Conservation (phyloP, 495 filamentous ascomycete genomes). For the Daldinia childiae region DNA sequence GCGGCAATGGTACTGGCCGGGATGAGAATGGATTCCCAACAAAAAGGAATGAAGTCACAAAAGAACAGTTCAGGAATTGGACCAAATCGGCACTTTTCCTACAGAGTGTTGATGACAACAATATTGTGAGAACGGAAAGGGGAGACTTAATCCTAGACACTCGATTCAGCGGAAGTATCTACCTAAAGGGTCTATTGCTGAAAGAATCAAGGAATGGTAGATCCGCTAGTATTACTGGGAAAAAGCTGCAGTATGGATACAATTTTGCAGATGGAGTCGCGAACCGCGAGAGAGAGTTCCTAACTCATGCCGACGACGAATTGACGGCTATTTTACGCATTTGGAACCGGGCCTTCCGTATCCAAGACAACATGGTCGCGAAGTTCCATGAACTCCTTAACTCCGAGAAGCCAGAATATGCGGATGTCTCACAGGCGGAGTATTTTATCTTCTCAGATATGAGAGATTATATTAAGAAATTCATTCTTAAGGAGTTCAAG, state of each 20-base stretch:
- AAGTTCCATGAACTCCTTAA: neutral
- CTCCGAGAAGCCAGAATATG: neutral
- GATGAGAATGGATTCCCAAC: neutral
- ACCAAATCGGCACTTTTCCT: neutral
- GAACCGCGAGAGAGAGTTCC: conserved; percentile 38
- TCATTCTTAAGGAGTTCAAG: neutral
- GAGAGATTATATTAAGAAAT: neutral
- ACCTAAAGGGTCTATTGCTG: neutral
- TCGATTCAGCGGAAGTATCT: neutral
- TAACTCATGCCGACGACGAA: conserved; percentile 23
- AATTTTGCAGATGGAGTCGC: conserved; percentile 32
- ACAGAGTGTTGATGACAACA: neutral
- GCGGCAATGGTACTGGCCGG: neutral
- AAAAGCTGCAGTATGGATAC: conserved; percentile 32
- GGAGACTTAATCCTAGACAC: neutral
- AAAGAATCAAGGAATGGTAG: neutral
- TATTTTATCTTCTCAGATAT: neutral
- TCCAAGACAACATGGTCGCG: neutral
- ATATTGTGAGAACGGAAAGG: neutral
- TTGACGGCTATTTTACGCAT: conserved; percentile 15
- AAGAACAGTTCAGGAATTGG: neutral
- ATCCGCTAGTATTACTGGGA: conserved; percentile 27
- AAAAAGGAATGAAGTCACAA: neutral
- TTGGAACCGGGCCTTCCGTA: neutral
- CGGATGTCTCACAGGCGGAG: neutral